Evolutionary conservation across 1,284 basidiomycete genomes (phyloP).

Genomic region (Ganoderma lingzhi): DNA sequence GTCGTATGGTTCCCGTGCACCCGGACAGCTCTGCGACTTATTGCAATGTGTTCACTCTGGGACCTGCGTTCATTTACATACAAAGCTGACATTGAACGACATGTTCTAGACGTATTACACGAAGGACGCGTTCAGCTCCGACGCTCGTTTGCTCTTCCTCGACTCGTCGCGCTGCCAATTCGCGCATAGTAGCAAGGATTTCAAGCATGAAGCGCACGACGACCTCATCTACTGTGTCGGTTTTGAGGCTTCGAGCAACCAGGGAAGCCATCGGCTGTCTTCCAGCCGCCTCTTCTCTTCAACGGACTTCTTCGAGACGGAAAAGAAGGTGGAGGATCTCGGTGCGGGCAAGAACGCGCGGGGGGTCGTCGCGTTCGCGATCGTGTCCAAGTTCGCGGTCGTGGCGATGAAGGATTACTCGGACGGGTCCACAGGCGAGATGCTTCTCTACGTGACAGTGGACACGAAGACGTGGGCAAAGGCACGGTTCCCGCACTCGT

Average conservation of each 20-base stretch:
- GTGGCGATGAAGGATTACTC: conserved; percentile 81
- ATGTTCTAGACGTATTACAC: conserved; percentile 82
- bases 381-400: conserved; percentile 90
- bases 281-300: conserved; percentile 83
- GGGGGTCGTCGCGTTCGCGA: conserved; percentile 89
- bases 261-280: conserved; percentile 60
- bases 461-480: conserved; percentile 86
- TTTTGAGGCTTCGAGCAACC: conserved; percentile 67
- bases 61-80: too few species aligned
- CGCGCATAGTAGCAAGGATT: conserved; percentile 83
- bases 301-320: conserved; percentile 81
- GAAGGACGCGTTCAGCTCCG: conserved; percentile 77
- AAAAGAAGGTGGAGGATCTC: conserved; percentile 78
- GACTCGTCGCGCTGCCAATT: conserved; percentile 86
- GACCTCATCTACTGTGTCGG: conserved; percentile 90
- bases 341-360: conserved; percentile 85
- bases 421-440: conserved; percentile 63
- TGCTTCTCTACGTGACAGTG: conserved; percentile 86
- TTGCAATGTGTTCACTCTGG: too few species aligned
- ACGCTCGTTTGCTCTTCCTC: conserved; percentile 64
- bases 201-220: conserved; percentile 75
- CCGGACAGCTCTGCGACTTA: too few species aligned
- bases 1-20: background rate
- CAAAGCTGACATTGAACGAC: background rate
- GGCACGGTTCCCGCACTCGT: conserved; percentile 88